Base-by-base conservation (phyloP, 257 asterid genomes). In the Verbascum thapsus region DNA sequence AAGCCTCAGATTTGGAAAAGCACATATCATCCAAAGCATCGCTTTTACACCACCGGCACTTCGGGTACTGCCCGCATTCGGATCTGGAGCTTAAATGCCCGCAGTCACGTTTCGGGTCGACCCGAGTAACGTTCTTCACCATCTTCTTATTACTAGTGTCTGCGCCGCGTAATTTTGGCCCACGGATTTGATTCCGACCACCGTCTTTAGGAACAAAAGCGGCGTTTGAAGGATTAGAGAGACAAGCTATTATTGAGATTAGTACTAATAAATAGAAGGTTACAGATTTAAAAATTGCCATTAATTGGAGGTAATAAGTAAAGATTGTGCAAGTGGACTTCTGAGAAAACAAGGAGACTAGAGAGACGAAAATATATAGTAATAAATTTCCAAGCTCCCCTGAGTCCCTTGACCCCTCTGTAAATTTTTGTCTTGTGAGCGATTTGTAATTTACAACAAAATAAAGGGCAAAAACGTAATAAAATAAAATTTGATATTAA, bases 21-120 rank as follows among this genome's bases (percentile, higher is more conserved):
- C 81, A 76, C 71, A 11, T 68, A 34, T 72, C 81, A 10, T 76
- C 78, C 59, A 76, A 10, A 39, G 73, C 72, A 13, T 76, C 78
- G 53, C 81, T 76, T 59, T 65, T 56, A 70, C 81, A 76, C 75
- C 81, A 76, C 5, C 81, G 61, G 72, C 78, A 76, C 37, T 51
- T 76, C 19, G 64, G 70, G 10, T 26, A 53, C 57, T 58, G 42
- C 1, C 54, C 34, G 78, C 81, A 76, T 10, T 72, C 78, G 53
- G 75, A 72, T 72, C 73, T 72, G 63, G 75, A 57, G 0, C 15
- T 55, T n/a, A 63, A 35, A 30, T 53, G 75, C 20, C 50, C 61
- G 53, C 81, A 76, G 38, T 10, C 69, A 2, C 69, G 75, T 4
- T 66, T 67, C 71, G 68, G 74, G 44, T 41, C 68, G 68, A 55